A percentile compares a stretch with the other conserved stretches of the same genome.
These are phyloP conservation scores for Septoria linicola DNA, from an alignment of 2,329 filamentous ascomycete species.

Conservation along the genomic window DNA sequence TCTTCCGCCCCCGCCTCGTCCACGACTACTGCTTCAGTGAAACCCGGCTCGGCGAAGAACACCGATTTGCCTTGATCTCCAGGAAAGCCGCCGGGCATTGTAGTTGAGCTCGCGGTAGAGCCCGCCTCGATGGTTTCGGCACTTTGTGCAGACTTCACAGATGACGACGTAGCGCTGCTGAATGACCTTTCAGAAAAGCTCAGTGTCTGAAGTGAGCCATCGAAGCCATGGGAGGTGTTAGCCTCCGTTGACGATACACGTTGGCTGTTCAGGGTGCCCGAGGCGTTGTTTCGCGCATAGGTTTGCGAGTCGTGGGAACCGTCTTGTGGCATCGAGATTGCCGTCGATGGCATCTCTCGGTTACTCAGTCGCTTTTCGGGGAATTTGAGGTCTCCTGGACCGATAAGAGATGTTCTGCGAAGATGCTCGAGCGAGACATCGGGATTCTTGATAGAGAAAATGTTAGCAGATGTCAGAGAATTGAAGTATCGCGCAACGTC, in stretches of 20 bases:
- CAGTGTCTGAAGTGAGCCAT: constrained; percentile 2
- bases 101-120: constrained; percentile 9
- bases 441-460: constrained; percentile 44
- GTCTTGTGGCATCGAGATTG: constrained; percentile 29
- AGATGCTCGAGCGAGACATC: constrained; percentile 48
- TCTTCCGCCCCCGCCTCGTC: constrained; percentile 21
- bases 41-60: constrained; percentile 15
- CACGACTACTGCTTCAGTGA: constrained; percentile 13
- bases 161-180: constrained; percentile 8
- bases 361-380: constrained; percentile 31
- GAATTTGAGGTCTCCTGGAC: constrained; percentile 33
- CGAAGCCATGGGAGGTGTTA: constrained; percentile 17
- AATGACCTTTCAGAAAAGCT: constrained; percentile 4
- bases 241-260: constrained; percentile 15
- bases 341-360: constrained; percentile 36
- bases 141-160: neutral
- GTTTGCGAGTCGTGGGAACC: constrained; percentile 17
- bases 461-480: constrained; percentile 20
- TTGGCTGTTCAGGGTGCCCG: neutral
- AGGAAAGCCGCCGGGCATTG: constrained; percentile 16
- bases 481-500: neutral
- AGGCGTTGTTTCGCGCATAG: neutral
- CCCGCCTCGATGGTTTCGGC: neutral
- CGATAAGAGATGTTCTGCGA: constrained; percentile 45
- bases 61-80: constrained; percentile 2